Evolutionary conservation across 2,329 filamentous ascomycete genomes (phyloP), one percentile per base, ranked within the genome.

Genomic region (Epichloe gansuensis): DNA sequence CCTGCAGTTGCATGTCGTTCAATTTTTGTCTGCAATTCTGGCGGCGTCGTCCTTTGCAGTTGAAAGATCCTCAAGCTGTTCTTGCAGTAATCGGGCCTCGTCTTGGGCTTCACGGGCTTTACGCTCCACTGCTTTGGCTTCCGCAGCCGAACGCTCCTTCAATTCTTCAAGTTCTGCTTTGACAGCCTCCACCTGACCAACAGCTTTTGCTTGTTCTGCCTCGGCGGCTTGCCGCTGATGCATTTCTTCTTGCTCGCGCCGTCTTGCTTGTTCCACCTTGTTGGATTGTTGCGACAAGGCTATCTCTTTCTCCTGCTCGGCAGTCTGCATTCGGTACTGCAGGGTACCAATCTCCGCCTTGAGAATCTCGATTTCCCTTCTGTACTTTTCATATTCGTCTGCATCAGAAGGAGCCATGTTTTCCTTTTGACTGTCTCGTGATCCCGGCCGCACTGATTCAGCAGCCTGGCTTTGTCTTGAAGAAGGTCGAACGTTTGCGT

Each of bases 331-430:
- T 54, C 91, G 88, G 70, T 96, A 98, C 56, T 84, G 85, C 49
- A 96, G 73, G 0, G 89, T 88, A 56, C 91, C 93, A 43, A 97
- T 75, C 68, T 96, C 89, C 2, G 91, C 88, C 63, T 91, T 91
- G 28, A 97, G 76, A 58, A 91, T 85, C 62, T 97, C 91, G 55
- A 77, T 79, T 38, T 72, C 72, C 52, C 71, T 75, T 48, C 75
- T 72, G 62, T 78, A 79, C 46, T 72, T 74, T 62, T 82, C 79
- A 62, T 81, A 80, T 52, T 77, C 73, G 54, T 80, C 75, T n/a
- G 74, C 74, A 54, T 81, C 79, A 1, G 76, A 71, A 0, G 80
- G 79, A 35, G 77, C 75, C 59, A 77, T 71, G 61, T 82, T 82
- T 62, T 79, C 80, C 61, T 79, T 82, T 56, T 69, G 78, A 62